Conservation (phyloP, 257 asterid genomes). For the Solanum appendiculatum region DNA sequence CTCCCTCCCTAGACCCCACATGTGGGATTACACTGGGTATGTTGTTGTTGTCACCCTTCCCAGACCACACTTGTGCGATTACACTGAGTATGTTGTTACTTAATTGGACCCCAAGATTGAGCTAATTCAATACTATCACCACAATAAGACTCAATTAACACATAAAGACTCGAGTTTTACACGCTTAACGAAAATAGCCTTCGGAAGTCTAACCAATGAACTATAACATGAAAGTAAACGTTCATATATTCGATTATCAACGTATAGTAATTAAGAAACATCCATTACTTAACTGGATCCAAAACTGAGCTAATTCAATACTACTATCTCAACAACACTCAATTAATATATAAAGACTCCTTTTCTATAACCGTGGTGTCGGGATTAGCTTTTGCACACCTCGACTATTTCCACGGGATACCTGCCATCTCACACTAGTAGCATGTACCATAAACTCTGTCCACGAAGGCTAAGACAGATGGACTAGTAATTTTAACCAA, state of each 20-base stretch:
- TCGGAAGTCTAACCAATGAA: background rate
- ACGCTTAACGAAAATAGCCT: background rate
- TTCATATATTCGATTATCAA: background rate
- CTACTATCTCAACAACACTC: background rate
- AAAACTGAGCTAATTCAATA: background rate
- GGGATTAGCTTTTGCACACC: too few species aligned
- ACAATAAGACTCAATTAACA: background rate
- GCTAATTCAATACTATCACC: background rate
- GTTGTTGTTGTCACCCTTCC: too few species aligned
- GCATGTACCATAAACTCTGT: background rate
- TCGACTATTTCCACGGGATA: too few species aligned
- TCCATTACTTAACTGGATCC: background rate
- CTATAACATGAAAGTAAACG: background rate
- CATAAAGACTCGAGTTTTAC: background rate
- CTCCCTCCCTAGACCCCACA: too few species aligned
- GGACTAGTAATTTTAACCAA: background rate
- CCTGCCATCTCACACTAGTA: background rate
- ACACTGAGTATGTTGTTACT: too few species aligned
- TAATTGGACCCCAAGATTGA: background rate
- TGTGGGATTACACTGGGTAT: too few species aligned
- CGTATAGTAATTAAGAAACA: background rate
- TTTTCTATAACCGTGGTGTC: too few species aligned
- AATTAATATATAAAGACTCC: background rate
- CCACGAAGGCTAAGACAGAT: too few species aligned
- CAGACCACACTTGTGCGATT: too few species aligned